phyloP scores from a whole-genome alignment of 23 red algal species.

The Gracilaria domingensis region DNA sequence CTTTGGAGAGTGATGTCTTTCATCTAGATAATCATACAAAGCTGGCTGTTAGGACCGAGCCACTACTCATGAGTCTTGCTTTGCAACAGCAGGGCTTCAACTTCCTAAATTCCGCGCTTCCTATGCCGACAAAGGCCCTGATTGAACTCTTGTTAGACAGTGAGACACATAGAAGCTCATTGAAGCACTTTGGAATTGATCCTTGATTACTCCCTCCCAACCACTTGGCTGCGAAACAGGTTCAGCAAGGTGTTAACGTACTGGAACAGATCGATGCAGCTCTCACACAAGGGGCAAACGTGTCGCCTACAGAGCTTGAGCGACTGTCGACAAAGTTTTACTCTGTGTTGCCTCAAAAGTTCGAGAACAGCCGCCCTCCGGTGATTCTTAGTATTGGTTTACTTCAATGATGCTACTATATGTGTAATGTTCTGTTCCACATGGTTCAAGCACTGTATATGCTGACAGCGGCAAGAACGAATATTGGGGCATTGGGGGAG shows the following conservation, averaged over 20 bases:
- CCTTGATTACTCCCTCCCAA: slow-evolving; percentile 52
- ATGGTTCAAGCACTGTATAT: slow-evolving; percentile 56
- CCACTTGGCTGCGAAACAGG: slow-evolving; percentile 41
- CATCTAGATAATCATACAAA: background rate
- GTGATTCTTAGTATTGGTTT: slow-evolving; percentile 36
- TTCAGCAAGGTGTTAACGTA: slow-evolving; percentile 60
- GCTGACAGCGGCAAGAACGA: slow-evolving; percentile 28
- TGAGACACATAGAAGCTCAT: slow-evolving; percentile 35
- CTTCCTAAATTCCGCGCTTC: slow-evolving; percentile 33
- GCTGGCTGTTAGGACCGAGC: slow-evolving; percentile 12
- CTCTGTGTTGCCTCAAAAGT: slow-evolving; percentile 57
- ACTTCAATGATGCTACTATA: slow-evolving; percentile 60
- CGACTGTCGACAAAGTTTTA: slow-evolving; percentile 69
- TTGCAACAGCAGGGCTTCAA: slow-evolving; percentile 14
- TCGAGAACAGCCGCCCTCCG: slow-evolving; percentile 60
- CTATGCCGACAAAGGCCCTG: slow-evolving; percentile 37
- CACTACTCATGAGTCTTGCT: slow-evolving; percentile 25
- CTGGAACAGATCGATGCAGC: slow-evolving; percentile 59
- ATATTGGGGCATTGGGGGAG: slow-evolving; percentile 5
- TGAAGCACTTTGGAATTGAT: slow-evolving; percentile 66
- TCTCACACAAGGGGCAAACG: background rate
- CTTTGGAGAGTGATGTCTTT: background rate
- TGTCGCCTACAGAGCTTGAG: slow-evolving; percentile 1
- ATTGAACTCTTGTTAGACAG: slow-evolving; percentile 69
- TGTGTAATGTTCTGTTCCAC: slow-evolving; percentile 60